Evolutionary conservation across 257 asterid genomes (phyloP).

Genomic region (Solanum ossicruentum): DNA sequence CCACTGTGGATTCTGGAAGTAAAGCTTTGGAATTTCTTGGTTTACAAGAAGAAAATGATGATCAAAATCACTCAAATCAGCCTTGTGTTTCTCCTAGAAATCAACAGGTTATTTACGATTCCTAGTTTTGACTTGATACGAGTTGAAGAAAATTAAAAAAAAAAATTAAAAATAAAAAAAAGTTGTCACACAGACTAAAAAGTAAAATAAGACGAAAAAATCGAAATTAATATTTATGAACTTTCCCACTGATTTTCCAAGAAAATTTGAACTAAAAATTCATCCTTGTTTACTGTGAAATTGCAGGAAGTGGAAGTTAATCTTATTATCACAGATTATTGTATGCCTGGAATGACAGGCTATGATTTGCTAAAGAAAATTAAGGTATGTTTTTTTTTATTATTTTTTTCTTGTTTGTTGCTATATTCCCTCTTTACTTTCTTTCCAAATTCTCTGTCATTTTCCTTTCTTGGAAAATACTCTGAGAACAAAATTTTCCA

Average conservation of each 20-base stretch:
- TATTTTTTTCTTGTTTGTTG: background rate
- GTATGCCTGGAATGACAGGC: conserved; percentile 32
- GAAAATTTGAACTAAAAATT: background rate
- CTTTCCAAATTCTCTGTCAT: background rate
- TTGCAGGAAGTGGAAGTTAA: conserved; percentile 14
- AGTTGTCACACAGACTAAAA: background rate
- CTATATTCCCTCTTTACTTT: background rate
- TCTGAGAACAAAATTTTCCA: background rate
- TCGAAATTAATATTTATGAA: background rate
- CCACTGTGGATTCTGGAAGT: conserved; percentile 56
- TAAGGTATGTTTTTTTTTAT: background rate
- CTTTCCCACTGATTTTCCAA: background rate
- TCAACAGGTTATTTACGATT: conserved; percentile 17
- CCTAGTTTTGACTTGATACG: background rate
- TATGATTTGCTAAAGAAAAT: conserved; percentile 20
- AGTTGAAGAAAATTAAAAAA: accelerated
- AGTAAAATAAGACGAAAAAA: background rate
- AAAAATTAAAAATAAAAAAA: too few relatives aligned
- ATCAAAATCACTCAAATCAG: conserved; percentile 8
- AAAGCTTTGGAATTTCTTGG: conserved; percentile 56
- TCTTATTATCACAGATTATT: conserved; percentile 18
- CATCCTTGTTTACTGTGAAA: background rate
- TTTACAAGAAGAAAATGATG: conserved; percentile 21
- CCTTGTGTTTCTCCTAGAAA: conserved; percentile 22
- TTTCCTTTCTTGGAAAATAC: conserved; percentile 1